phyloP scores from a whole-genome alignment of 257 asterid species.

The Coffea canephora region DNA sequence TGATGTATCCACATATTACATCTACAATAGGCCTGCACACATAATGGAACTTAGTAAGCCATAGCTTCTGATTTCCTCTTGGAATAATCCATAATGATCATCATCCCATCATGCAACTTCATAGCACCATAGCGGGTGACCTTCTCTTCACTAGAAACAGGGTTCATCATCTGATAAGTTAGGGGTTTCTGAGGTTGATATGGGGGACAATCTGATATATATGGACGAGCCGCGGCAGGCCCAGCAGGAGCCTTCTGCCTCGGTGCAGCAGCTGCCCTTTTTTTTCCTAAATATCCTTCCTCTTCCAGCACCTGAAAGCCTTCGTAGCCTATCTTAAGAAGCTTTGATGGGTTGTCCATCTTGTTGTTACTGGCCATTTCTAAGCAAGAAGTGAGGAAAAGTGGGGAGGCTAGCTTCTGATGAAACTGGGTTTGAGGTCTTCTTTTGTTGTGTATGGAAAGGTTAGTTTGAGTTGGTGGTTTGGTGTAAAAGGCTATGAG shows the following conservation, averaged over 20 bases:
- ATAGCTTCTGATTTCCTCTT: slow-evolving; percentile 31
- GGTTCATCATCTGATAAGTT: slow-evolving; percentile 11
- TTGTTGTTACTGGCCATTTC: slow-evolving; percentile 35
- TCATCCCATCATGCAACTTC: slow-evolving; percentile 27
- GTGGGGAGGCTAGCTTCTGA: neutral
- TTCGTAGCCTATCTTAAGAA: slow-evolving; percentile 26
- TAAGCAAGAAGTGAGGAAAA: neutral
- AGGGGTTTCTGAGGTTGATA: slow-evolving; percentile 7
- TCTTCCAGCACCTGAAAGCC: slow-evolving; percentile 19
- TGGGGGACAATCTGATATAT: neutral
- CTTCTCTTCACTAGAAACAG: neutral
- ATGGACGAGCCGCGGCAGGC: neutral
- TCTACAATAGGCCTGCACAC: neutral
- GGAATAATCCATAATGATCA: slow-evolving; percentile 16
- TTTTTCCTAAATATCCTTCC: neutral
- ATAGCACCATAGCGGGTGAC: slow-evolving; percentile 21
- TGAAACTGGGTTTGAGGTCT: neutral
- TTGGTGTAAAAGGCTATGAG: slow-evolving; percentile 1
- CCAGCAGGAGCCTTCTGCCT: neutral
- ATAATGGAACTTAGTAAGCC: slow-evolving; percentile 26
- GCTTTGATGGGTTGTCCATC: slow-evolving; percentile 17
- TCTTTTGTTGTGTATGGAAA: neutral
- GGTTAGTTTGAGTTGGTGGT: neutral
- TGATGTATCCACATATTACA: too few relatives aligned
- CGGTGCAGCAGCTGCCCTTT: neutral